Conservation (phyloP, 257 asterid species). For the Capsicum baccatum region DNA sequence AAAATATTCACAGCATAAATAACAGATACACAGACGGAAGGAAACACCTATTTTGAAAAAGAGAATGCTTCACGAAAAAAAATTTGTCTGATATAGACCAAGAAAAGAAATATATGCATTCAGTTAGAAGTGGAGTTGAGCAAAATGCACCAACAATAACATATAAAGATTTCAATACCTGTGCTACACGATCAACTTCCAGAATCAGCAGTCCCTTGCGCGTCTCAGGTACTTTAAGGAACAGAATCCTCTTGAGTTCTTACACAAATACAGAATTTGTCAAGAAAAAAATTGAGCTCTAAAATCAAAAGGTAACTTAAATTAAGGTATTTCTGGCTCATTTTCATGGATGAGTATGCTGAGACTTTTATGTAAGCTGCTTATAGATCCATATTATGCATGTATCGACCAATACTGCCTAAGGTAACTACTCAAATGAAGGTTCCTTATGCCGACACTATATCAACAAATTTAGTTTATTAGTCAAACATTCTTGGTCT, state of each 20-base stretch:
- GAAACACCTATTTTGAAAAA: background rate
- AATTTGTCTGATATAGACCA: background rate
- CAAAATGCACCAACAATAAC: background rate
- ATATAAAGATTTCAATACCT: slow-evolving; percentile 50
- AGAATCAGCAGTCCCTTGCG: slow-evolving; percentile 71
- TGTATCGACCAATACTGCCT: background rate
- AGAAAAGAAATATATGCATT: background rate
- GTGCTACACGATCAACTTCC: slow-evolving; percentile 88
- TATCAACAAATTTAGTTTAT: slow-evolving; percentile 14
- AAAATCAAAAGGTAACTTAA: slow-evolving; percentile 39
- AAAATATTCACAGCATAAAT: slow-evolving; percentile 13
- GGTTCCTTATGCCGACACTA: slow-evolving; percentile 1
- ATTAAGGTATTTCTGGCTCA: slow-evolving; percentile 2
- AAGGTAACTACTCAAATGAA: slow-evolving; percentile 10
- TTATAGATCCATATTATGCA: background rate
- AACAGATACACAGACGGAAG: background rate
- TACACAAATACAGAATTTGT: slow-evolving; percentile 36
- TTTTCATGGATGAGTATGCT: background rate
- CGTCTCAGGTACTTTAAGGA: slow-evolving; percentile 87
- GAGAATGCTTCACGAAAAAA: background rate
- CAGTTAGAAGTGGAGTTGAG: background rate
- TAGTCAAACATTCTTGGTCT: background rate
- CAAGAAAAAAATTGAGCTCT: slow-evolving; percentile 32
- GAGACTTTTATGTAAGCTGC: background rate
- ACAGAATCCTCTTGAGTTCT: slow-evolving; percentile 86